Percentiles rank a stretch among this genome's conserved stretches.
phyloP scores from a whole-genome alignment of 768 basidiomycete genomes.

The Suillus plorans region DNA sequence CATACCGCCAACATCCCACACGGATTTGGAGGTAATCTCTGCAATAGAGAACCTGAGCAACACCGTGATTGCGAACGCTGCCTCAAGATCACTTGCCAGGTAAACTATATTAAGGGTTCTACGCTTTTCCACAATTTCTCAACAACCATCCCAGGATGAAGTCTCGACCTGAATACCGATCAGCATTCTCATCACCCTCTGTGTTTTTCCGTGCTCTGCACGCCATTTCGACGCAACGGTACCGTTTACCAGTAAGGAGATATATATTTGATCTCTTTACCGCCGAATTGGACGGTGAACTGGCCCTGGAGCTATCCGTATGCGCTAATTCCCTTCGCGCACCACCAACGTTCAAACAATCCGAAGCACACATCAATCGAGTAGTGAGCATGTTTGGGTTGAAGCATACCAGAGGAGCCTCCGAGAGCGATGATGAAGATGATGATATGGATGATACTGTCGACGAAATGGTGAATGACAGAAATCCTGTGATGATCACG shows the following conservation, averaged over 20 bases:
- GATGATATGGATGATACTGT: slow-evolving; percentile 49
- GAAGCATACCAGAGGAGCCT: slow-evolving; percentile 47
- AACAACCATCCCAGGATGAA: slow-evolving; percentile 58
- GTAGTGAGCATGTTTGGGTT: slow-evolving; percentile 66
- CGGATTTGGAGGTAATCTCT: slow-evolving; percentile 81
- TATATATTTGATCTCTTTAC: slow-evolving; percentile 95
- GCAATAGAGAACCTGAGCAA: slow-evolving; percentile 94
- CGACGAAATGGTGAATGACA: slow-evolving; percentile 38
- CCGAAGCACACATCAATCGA: slow-evolving; percentile 41
- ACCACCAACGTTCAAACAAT: slow-evolving; percentile 42
- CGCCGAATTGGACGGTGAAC: slow-evolving; percentile 66
- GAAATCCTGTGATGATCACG: slow-evolving; percentile 54
- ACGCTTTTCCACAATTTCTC: slow-evolving; percentile 4
- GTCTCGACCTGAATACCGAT: slow-evolving; percentile 69
- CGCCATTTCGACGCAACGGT: slow-evolving; percentile 85
- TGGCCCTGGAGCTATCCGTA: slow-evolving; percentile 54
- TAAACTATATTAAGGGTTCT: slow-evolving; percentile 31
- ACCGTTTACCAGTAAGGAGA: slow-evolving; percentile 87
- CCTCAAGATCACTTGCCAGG: slow-evolving; percentile 87
- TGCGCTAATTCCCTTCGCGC: slow-evolving; percentile 52
- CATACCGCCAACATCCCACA: slow-evolving; percentile 61
- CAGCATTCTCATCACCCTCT: slow-evolving; percentile 72
- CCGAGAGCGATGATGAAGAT: slow-evolving; percentile 61
- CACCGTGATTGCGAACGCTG: slow-evolving; percentile 92
- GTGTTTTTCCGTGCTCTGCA: slow-evolving; percentile 86